A percentile compares a stretch with the other conserved stretches of the same genome.
These are phyloP conservation scores for Serendipita sp. DNA, from an alignment of 768 basidiomycete species.

Conservation along the genomic window DNA sequence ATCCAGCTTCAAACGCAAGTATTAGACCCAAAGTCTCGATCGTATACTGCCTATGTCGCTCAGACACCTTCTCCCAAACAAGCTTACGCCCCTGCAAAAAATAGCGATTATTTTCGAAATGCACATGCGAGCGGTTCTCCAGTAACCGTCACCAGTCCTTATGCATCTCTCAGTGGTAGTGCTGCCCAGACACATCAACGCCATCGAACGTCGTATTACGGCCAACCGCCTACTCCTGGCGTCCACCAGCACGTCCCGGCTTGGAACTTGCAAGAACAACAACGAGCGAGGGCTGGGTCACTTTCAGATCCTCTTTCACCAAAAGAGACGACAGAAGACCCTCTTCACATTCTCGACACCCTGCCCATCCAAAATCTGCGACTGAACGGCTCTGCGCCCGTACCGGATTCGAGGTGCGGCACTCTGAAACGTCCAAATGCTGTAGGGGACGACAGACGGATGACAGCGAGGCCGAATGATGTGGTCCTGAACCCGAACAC, in stretches of 20 bases:
- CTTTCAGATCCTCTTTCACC: neutral
- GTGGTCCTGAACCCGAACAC: neutral
- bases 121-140: neutral
- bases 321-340: neutral
- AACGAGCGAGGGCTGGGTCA: neutral
- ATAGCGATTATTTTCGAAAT: neutral
- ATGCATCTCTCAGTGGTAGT: neutral
- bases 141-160: neutral
- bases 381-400: neutral
- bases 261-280: neutral
- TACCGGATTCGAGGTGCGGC: conserved; percentile 5
- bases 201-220: neutral
- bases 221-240: neutral
- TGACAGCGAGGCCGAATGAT: neutral
- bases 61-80: conserved; percentile 1
- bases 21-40: neutral
- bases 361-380: conserved; percentile 1
- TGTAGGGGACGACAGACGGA: neutral
- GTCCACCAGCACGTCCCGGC: neutral
- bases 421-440: neutral
- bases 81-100: neutral
- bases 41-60: neutral
- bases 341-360: conserved; percentile 3
- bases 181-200: neutral
- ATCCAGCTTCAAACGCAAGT: neutral